phyloP scores from a whole-genome alignment of 1,139 yeast genomes.

The Yarrowia galli region DNA sequence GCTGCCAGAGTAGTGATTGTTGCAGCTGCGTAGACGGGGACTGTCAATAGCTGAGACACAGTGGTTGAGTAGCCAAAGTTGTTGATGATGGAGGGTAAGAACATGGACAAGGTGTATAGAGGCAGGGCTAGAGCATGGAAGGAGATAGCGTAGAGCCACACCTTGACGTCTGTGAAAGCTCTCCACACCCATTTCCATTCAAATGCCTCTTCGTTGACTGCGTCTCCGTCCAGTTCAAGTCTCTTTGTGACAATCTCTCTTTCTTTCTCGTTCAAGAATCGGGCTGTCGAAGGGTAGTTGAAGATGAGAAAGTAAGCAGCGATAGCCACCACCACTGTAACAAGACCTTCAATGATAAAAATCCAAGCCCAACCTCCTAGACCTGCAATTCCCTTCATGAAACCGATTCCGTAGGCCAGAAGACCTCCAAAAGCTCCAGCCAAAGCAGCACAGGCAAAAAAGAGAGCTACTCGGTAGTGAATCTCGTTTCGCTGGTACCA shows the following conservation, averaged over 20 bases:
- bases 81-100: conserved; percentile 42
- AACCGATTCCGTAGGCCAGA: conserved; percentile 50
- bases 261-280: conserved; percentile 42
- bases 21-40: conserved; percentile 43
- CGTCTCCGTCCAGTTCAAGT: conserved; percentile 41
- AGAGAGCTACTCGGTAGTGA: conserved; percentile 59
- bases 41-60: conserved; percentile 42
- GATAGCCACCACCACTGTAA: conserved; percentile 47
- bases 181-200: conserved; percentile 40
- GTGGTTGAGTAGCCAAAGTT: conserved; percentile 41
- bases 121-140: conserved; percentile 44
- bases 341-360: conserved; percentile 50
- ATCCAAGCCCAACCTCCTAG: conserved; percentile 48
- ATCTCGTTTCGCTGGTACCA: conserved; percentile 50
- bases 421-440: conserved; percentile 45
- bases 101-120: conserved; percentile 42
- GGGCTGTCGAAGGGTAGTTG: conserved; percentile 55
- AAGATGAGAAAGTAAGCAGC: conserved; percentile 50
- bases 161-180: conserved; percentile 41
- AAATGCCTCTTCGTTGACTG: conserved; percentile 39
- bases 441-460: conserved; percentile 53
- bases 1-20: conserved; percentile 41
- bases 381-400: conserved; percentile 40
- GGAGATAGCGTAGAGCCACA: conserved; percentile 41
- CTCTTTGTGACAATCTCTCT: conserved; percentile 41